Evolutionary conservation across 164 flowering plant genomes (phyloP).

Genomic region (Berberis vulgaris): DNA sequence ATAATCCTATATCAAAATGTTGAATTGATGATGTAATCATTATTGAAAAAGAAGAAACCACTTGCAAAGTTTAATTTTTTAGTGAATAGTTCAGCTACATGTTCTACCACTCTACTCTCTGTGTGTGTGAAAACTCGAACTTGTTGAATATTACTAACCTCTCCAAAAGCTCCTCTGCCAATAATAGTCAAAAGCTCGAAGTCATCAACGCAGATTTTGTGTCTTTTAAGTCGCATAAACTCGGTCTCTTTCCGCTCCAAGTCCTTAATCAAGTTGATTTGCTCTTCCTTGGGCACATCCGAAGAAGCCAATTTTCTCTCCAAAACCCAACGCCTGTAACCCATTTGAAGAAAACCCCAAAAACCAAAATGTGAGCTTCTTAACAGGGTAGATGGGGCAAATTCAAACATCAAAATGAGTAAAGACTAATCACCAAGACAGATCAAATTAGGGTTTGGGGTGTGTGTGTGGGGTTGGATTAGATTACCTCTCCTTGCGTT

Average conservation of each 20-base stretch:
- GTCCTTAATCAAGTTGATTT: conserved; percentile 70
- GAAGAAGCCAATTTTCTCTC: conserved; percentile 72
- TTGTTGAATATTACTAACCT: conserved; percentile 35
- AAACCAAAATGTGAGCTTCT: no score
- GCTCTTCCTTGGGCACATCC: conserved; percentile 78
- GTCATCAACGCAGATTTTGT: conserved; percentile 83
- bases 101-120: no score
- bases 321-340: conserved; percentile 63
- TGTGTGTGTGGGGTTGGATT: no score
- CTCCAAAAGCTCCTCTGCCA: conserved; percentile 98
- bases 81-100: no score
- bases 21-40: no score
- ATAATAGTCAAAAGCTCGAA: conserved; percentile 85
- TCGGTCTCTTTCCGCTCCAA: conserved; percentile 89
- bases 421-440: not conserved
- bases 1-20: no score
- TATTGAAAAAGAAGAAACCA: no score
- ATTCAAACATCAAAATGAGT: not conserved
- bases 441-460: no score
- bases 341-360: not conserved
- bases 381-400: no score
- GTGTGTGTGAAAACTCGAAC: no score
- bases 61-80: no score
- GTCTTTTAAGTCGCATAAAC: conserved; percentile 76
- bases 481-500: conserved; percentile 62